Base-by-base conservation (phyloP, 2,329 filamentous ascomycete species). In the Emydomyces testavorans region DNA sequence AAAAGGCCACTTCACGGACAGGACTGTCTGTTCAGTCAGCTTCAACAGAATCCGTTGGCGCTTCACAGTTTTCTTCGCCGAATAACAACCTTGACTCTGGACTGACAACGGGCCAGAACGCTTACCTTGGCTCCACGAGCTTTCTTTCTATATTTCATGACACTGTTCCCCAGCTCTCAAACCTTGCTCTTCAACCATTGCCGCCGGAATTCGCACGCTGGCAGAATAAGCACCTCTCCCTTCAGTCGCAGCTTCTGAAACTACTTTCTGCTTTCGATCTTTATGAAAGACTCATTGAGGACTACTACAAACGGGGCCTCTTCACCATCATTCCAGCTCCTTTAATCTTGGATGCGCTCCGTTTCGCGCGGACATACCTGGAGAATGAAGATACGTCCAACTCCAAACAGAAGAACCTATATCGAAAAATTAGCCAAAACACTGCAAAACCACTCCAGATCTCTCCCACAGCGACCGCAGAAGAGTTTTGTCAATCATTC, bases 401-500 rank as follows among this genome's bases (percentile, higher is more conserved):
- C n/a, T 53, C 54, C 8, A 24, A 48, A 28, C 28, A 50, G 42
- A 26, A 54, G n/a, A 51, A 53, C 6, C 31, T 47, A 3, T 50
- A 52, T 3, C 50, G 48, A 29, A 43, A 50, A 8, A 52, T 62
- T 20, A 54, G 63, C 21, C 51, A 59, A 39, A 65, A 61, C 32
- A 64, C 61, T 0, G 48, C 54, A 1, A 51, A 56, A 13, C 39
- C 34, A 13, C 54, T 63, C 5, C 43, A 54, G 2, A 43, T 62
- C 13, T 52, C 60, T 1, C 15, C 53, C 2, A 53, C 50, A 1
- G 53, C 58, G 1, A 56, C 60, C 29, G 62, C 63, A 1, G 50
- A 54, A 11, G 59, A 64, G 7, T 69, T 71, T 37, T 60, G 66
- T 48, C 57, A 56, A 13, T 49, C 67, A 1, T 68, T 62, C 46